These are phyloP conservation scores for Malus hybrid DNA, from an alignment of 331 rosid species.

Conservation along the genomic window DNA sequence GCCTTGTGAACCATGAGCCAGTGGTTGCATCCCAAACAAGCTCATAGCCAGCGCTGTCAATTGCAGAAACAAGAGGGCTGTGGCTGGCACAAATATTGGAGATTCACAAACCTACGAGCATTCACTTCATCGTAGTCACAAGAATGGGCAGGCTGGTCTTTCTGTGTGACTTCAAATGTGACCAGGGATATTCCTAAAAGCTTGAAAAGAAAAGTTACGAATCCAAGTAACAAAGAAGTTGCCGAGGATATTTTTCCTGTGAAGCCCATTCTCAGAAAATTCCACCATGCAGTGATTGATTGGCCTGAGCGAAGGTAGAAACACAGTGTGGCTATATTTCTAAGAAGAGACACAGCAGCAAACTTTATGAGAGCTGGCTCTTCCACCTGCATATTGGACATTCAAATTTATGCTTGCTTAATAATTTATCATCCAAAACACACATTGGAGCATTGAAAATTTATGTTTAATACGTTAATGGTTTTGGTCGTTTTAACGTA, in stretches of 20 bases:
- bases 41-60: conserved; percentile 9
- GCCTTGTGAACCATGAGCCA: neutral
- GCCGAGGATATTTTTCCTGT: neutral
- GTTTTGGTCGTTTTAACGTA: no score
- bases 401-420: neutral
- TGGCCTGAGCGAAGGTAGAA: neutral
- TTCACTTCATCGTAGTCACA: neutral
- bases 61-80: conserved; percentile 19
- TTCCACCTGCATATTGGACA: conserved; percentile 7
- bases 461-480: no score
- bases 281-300: conserved; percentile 24
- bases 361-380: conserved; percentile 12
- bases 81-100: conserved; percentile 12
- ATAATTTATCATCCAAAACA: no score
- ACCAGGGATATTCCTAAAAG: conserved; percentile 19
- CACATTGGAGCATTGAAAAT: no score
- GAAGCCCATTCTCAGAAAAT: conserved; percentile 15
- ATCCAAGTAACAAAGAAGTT: conserved; percentile 6
- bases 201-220: conserved; percentile 9
- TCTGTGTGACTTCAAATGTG: conserved; percentile 28
- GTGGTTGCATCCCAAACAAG: conserved; percentile 2
- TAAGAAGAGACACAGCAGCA: neutral
- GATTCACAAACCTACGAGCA: conserved; percentile 17
- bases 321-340: neutral
- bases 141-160: neutral